Percentiles rank a stretch among this genome's conserved stretches.
These are phyloP conservation scores for Neurospora intermedia DNA, from an alignment of 495 filamentous ascomycete genomes.

Conservation along the genomic window DNA sequence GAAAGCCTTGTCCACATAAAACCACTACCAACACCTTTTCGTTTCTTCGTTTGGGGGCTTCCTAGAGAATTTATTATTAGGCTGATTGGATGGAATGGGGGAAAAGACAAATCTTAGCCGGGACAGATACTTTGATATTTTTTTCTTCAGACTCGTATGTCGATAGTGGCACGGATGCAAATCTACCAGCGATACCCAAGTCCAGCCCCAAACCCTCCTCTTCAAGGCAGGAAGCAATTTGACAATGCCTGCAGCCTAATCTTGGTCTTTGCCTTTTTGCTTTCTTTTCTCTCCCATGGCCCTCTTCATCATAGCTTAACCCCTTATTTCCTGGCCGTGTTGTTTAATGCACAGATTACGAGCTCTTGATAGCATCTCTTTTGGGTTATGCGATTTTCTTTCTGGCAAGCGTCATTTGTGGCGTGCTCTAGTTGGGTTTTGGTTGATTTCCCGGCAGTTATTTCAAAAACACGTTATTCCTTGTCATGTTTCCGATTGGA, in stretches of 20 bases:
- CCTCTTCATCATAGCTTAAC: not conserved
- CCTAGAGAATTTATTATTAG: not conserved
- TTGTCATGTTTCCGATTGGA: not conserved
- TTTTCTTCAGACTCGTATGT: not conserved
- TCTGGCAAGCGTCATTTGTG: not conserved
- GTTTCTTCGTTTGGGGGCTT: not conserved
- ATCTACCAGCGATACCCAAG: not conserved
- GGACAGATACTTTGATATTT: not conserved
- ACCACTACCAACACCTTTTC: not conserved
- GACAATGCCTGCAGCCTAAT: not conserved
- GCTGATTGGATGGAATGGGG: not conserved
- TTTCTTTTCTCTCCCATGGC: not conserved
- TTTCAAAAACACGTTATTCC: not conserved
- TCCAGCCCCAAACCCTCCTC: not conserved
- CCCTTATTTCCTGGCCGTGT: not conserved
- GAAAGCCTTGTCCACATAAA: not conserved
- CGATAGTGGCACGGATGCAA: not conserved
- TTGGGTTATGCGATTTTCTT: not conserved
- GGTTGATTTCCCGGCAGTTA: not conserved
- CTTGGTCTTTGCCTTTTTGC: not conserved
- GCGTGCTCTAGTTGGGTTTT: not conserved
- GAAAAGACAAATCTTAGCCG: not conserved
- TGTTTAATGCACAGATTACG: not conserved
- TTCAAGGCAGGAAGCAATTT: not conserved
- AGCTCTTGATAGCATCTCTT: not conserved